Conservation (phyloP, 371 early-diverging fungal genomes). For the Rhizomucor miehei region DNA sequence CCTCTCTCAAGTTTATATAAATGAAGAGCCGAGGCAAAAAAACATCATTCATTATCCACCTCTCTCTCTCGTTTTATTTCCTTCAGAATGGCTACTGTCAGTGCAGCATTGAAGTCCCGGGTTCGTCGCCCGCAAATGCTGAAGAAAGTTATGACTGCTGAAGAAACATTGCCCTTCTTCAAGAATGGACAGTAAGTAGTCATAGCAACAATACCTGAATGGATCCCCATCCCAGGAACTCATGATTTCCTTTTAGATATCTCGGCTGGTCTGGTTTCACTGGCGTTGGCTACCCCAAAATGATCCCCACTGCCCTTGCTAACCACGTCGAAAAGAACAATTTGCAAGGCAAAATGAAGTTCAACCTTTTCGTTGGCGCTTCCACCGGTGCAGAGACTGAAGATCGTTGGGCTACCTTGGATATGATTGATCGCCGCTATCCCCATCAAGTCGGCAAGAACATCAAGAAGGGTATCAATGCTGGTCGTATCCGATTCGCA, state of each 20-base stretch:
- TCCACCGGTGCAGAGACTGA: slow-evolving; percentile 50
- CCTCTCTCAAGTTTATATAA: neutral
- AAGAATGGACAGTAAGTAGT: slow-evolving; percentile 48
- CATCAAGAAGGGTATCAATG: slow-evolving; percentile 53
- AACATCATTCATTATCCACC: neutral
- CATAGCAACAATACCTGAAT: neutral
- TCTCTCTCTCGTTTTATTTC: slow-evolving; percentile 6
- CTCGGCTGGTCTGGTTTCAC: slow-evolving; percentile 54
- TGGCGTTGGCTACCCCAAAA: slow-evolving; percentile 55
- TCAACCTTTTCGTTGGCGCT: slow-evolving; percentile 54
- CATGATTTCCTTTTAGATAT: slow-evolving; percentile 19
- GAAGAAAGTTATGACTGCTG: slow-evolving; percentile 44
- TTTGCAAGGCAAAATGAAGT: slow-evolving; percentile 51
- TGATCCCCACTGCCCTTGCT: slow-evolving; percentile 49
- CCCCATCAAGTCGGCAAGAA: slow-evolving; percentile 56
- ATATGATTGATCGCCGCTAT: slow-evolving; percentile 56
- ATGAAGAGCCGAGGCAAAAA: slow-evolving; percentile 2
- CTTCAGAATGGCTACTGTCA: slow-evolving; percentile 33
- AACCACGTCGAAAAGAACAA: slow-evolving; percentile 53
- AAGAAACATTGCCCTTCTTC: slow-evolving; percentile 47
- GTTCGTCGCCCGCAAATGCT: slow-evolving; percentile 48
- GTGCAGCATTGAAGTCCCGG: slow-evolving; percentile 45
- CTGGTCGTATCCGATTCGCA: slow-evolving; percentile 53
- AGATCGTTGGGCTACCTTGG: slow-evolving; percentile 44
- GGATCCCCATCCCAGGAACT: neutral